Percentiles rank a stretch among this genome's conserved stretches.
phyloP scores from a whole-genome alignment of 805 yeast species.

The Teunomyces funiuensis region DNA sequence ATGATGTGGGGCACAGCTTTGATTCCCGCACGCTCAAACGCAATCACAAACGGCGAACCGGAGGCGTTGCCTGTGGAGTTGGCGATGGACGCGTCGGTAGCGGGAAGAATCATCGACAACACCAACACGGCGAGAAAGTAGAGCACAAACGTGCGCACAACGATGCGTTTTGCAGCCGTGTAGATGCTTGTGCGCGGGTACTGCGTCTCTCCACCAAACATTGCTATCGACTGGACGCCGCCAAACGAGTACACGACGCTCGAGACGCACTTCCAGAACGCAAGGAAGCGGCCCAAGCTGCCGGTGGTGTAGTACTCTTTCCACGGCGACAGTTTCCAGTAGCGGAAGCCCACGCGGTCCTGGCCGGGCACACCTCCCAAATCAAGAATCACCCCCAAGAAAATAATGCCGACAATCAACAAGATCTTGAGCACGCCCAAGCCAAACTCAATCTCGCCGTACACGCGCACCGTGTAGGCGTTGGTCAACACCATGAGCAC shows the following conservation, averaged over 20 bases:
- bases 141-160: constrained; percentile 27
- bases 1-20: constrained; percentile 35
- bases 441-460: constrained; percentile 31
- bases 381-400: constrained; percentile 21
- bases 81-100: constrained; percentile 22
- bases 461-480: constrained; percentile 37
- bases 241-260: constrained; percentile 40
- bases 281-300: constrained; percentile 20
- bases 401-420: constrained; percentile 19
- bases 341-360: constrained; percentile 28
- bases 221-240: constrained; percentile 27
- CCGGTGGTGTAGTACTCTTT: constrained; percentile 16
- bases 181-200: constrained; percentile 33
- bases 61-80: constrained; percentile 27
- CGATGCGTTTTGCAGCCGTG: constrained; percentile 28
- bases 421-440: constrained; percentile 26
- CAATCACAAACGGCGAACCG: constrained; percentile 44
- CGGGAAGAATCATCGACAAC: constrained; percentile 27
- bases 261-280: constrained; percentile 32
- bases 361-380: constrained; percentile 6
- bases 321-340: constrained; percentile 45
- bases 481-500: constrained; percentile 35
- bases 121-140: constrained; percentile 34
- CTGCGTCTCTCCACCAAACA: constrained; percentile 32
- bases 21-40: constrained; percentile 33